Conservation (phyloP, 1,284 basidiomycete genomes). For the Papiliotrema terrestris region DNA sequence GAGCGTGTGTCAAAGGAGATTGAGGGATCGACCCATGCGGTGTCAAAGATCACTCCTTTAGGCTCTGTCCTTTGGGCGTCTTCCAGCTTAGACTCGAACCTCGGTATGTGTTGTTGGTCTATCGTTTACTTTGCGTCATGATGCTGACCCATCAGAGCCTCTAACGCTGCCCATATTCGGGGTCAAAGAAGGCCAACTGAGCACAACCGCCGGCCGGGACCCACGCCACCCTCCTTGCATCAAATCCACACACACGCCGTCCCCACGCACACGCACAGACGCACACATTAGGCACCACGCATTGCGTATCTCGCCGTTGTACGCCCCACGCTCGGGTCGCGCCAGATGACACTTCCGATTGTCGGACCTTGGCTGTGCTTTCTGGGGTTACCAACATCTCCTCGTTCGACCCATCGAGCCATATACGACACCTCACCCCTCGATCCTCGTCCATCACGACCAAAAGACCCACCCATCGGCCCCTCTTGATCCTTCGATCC, state of each 20-base stretch:
- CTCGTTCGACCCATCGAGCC: not conserved
- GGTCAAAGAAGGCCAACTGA: too few species aligned
- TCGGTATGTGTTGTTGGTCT: not conserved
- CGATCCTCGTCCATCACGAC: too few species aligned
- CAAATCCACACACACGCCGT: not conserved
- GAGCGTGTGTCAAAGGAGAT: not conserved
- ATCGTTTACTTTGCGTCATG: not conserved
- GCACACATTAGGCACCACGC: not conserved
- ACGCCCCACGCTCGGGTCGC: slow-evolving; percentile 1
- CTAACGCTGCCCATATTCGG: too few species aligned
- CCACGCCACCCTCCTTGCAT: too few species aligned
- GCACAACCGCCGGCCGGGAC: too few species aligned
- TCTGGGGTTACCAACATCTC: not conserved
- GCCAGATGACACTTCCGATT: not conserved
- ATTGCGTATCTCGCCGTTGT: not conserved
- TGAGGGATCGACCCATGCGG: not conserved
- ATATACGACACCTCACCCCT: too few species aligned
- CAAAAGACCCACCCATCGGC: too few species aligned
- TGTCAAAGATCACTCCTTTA: not conserved
- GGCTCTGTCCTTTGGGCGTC: not conserved
- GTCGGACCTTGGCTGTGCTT: not conserved
- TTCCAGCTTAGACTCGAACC: not conserved
- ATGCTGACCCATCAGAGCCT: too few species aligned
- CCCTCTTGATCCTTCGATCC: too few species aligned
- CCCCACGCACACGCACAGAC: not conserved